Percentiles rank a stretch among this genome's conserved stretches.
These are phyloP conservation scores for Pestalotiopsis fici DNA, from an alignment of 2,329 filamentous ascomycete species.

Conservation along the genomic window DNA sequence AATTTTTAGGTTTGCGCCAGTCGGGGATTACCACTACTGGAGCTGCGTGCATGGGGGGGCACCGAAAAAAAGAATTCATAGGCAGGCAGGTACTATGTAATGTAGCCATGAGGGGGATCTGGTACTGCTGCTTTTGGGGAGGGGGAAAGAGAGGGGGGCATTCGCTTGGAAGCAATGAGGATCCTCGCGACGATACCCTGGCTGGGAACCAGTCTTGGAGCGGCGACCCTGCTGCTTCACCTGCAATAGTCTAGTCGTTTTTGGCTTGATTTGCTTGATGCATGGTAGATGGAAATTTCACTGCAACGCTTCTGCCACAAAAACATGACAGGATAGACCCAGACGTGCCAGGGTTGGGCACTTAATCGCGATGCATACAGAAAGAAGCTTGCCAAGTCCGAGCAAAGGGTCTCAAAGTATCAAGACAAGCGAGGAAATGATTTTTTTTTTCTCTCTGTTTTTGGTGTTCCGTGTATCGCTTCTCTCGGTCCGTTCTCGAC, in stretches of 20 bases:
- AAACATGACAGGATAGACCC: neutral
- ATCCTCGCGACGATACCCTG: conserved; percentile 2
- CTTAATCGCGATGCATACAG: neutral
- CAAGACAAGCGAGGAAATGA: neutral
- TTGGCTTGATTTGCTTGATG: neutral
- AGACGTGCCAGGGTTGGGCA: neutral
- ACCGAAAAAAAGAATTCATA: neutral
- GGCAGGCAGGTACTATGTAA: too few species aligned
- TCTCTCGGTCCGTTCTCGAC: neutral
- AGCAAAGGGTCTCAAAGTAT: too few species aligned
- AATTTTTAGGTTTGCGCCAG: conserved; percentile 4
- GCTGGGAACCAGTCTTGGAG: neutral
- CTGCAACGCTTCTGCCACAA: conserved; percentile 1
- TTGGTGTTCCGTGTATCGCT: neutral
- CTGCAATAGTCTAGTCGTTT: neutral
- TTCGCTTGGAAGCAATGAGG: conserved; percentile 4
- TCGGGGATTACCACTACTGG: conserved; percentile 2
- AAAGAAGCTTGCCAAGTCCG: neutral
- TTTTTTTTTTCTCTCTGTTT: neutral
- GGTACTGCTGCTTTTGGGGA: neutral
- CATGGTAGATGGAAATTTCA: neutral
- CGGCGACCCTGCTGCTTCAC: neutral
- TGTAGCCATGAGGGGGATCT: neutral
- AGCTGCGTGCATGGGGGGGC: neutral
- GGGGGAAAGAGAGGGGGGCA: neutral